Percentiles rank a stretch among this genome's conserved stretches.
Conservation (phyloP, 345 rosid species). For the Brassica juncea region DNA sequence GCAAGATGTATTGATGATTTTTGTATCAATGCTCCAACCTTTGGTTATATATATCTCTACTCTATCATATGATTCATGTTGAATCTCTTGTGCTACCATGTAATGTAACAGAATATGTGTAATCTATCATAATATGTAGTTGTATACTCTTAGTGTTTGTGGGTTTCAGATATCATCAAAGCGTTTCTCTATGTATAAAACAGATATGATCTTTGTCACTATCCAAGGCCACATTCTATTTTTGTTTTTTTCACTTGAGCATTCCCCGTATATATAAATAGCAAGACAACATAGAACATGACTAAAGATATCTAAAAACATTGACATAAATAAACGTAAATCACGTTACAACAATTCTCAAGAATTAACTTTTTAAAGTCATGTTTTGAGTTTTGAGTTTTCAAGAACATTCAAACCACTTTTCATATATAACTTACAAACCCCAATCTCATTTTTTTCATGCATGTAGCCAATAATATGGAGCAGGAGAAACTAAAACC, state of each 20-base stretch:
- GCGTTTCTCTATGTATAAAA: neutral
- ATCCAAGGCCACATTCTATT: neutral
- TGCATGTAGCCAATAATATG: conserved; percentile 38
- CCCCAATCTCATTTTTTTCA: conserved; percentile 22
- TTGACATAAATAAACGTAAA: neutral
- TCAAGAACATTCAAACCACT: conserved; percentile 35
- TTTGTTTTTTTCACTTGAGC: neutral
- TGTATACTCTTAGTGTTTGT: conserved; percentile 14
- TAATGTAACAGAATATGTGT: conserved; percentile 23
- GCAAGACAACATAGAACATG: neutral
- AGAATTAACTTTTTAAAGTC: conserved; percentile 4
- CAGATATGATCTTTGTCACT: neutral
- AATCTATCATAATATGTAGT: conserved; percentile 1
- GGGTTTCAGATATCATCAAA: conserved; percentile 1
- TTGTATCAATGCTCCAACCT: conserved; percentile 16
- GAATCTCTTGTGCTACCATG: conserved; percentile 24
- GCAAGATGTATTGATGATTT: neutral
- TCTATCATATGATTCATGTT: conserved; percentile 20
- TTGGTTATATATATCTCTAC: neutral
- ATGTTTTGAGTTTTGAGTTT: conserved; percentile 16
- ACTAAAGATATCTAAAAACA: neutral
- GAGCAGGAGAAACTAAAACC: conserved; percentile 29
- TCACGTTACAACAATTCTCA: conserved; percentile 6
- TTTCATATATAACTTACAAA: conserved; percentile 39
- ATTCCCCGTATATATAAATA: neutral